Evolutionary conservation across 176 grass and related monocot species (phyloP), one percentile per base, ranked within the genome.

Genomic region (Zea luxurians): DNA sequence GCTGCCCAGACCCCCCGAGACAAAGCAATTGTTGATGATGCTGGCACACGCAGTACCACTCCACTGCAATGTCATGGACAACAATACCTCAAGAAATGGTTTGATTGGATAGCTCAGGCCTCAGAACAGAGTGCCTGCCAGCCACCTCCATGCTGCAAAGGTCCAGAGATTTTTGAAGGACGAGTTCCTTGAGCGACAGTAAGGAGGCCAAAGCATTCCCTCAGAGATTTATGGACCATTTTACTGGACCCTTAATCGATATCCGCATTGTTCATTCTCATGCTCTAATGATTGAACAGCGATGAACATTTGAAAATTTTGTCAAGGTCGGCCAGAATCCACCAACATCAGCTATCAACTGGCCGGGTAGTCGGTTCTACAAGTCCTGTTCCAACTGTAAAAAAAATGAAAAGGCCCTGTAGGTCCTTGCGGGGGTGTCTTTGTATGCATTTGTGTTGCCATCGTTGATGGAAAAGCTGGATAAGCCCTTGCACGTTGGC

Each of bases 391-490:
- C 57, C 66, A 77, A 77, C 82, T 71, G 81, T 81, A 27, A 27
- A 27, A 27, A 27, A 27, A 27, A 66, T 52, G 72, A 68, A 72
- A 85, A 3, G 66, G 66, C 45, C 37, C 10, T 77, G 82, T 71
- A 77, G 60, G 66, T 35, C 78, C 72, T 61, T 60, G 83, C 48
- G 82, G 67, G 65, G 62, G 57, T 27, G 27, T 27, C 78, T 81
- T 85, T 85, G 67, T 52, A 27, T 78, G 87, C 83, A 62, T 68
- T 85, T 85, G 60, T 54, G 66, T 27, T 73, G 71, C 61, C 82
- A 85, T 78, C 83, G 74, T 71, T 68, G 44, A 77, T 78, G 78
- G 27, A 85, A 89, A 89, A 81, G 79, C 73, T 77, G 73, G 85
- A 59, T 66, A 67, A 87, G 52, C 71, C 82, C 50, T 70, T 77